A percentile compares a stretch with the other conserved stretches of the same genome.
Evolutionary conservation across 1,284 basidiomycete genomes (phyloP).

Genomic region (Agaricales sp.): DNA sequence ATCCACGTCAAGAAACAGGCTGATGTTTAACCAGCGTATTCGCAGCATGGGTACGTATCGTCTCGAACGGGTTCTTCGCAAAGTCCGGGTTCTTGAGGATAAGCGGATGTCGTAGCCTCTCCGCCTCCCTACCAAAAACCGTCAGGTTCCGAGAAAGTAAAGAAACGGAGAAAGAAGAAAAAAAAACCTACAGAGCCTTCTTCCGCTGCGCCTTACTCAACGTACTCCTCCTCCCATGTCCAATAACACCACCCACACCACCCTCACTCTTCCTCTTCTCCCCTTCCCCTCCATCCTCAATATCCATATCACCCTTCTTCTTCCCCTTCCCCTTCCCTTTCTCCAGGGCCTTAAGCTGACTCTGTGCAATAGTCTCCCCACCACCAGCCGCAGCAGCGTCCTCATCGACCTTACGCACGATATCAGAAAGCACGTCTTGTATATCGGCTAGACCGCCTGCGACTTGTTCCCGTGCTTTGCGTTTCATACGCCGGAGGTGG

Average conservation of each 20-base stretch:
- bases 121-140: conserved; percentile 50
- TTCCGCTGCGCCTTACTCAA: conserved; percentile 60
- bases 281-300: conserved; percentile 9
- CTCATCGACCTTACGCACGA: conserved; percentile 33
- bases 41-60: conserved; percentile 70
- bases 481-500: conserved; percentile 59
- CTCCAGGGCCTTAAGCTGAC: neutral
- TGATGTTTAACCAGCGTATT: conserved; percentile 60
- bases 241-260: conserved; percentile 42
- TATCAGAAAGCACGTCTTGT: conserved; percentile 39
- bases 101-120: conserved; percentile 60
- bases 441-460: conserved; percentile 52
- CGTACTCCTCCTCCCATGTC: conserved; percentile 51
- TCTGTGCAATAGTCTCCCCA: conserved; percentile 6
- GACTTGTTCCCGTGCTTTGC: conserved; percentile 61
- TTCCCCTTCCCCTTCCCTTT: conserved; percentile 14
- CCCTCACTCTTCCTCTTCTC: conserved; percentile 20
- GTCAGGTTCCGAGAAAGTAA: no score
- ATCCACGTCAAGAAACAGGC: no score
- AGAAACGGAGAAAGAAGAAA: conserved; percentile 4
- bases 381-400: conserved; percentile 12
- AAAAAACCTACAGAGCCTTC: conserved; percentile 50
- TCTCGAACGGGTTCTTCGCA: conserved; percentile 62
- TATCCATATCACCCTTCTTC: conserved; percentile 6
- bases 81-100: conserved; percentile 63